Percentiles rank a stretch among this genome's conserved stretches.
Evolutionary conservation across 805 yeast genomes (phyloP).

Genomic region (Tetrapisispora arboricola): DNA sequence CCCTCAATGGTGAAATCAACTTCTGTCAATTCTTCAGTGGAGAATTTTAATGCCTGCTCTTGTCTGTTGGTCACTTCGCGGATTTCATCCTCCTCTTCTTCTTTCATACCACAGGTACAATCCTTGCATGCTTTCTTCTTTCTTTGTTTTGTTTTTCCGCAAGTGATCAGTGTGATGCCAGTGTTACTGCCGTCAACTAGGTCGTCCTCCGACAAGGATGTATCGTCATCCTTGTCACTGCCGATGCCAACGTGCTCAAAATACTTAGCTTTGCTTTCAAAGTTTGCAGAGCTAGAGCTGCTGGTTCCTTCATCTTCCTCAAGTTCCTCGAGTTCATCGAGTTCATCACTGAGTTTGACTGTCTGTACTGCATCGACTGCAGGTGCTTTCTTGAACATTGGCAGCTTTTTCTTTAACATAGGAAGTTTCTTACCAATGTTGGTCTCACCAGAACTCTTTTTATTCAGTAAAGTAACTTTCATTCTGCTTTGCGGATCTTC

Average conservation of each 20-base stretch:
- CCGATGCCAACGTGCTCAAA: slow-evolving; percentile 32
- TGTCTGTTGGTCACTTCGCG: slow-evolving; percentile 21
- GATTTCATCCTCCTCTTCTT: slow-evolving; percentile 59
- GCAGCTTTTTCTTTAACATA: slow-evolving; percentile 14
- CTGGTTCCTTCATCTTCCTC: slow-evolving; percentile 36
- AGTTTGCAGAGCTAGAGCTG: slow-evolving; percentile 5
- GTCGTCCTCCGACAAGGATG: slow-evolving; percentile 49
- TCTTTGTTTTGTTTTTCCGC: slow-evolving; percentile 24
- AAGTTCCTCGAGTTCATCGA: slow-evolving; percentile 27
- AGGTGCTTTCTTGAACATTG: slow-evolving; percentile 9
- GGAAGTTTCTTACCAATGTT: slow-evolving; percentile 10
- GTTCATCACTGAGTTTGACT: slow-evolving; percentile 22
- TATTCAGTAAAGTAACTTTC: slow-evolving; percentile 8
- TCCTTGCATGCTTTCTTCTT: slow-evolving; percentile 90
- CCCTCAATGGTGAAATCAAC: slow-evolving; percentile 95
- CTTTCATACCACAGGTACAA: slow-evolving; percentile 95
- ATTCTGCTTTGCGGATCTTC: background rate
- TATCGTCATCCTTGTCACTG: slow-evolving; percentile 35
- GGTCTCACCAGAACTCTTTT: background rate
- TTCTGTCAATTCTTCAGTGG: slow-evolving; percentile 65
- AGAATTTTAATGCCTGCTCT: slow-evolving; percentile 35
- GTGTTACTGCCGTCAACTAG: slow-evolving; percentile 28
- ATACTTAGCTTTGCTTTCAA: slow-evolving; percentile 37
- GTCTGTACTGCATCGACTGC: slow-evolving; percentile 19
- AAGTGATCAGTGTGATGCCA: slow-evolving; percentile 24